phyloP scores from a whole-genome alignment of 2,329 filamentous ascomycete species.

The Penicillium glabrum region DNA sequence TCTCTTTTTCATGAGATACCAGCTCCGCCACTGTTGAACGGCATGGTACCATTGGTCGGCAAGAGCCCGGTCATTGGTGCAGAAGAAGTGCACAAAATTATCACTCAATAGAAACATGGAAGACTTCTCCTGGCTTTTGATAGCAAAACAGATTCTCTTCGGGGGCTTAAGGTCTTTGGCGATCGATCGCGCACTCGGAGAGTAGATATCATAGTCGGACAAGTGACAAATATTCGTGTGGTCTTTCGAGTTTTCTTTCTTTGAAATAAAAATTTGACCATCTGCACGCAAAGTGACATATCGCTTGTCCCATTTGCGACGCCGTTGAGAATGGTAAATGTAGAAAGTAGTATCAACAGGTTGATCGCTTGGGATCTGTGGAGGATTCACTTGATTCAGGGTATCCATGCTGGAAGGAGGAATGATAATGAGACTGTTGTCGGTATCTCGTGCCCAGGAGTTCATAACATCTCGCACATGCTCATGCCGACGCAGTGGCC shows the following conservation, averaged over 20 bases:
- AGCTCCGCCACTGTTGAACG: constrained; percentile 83
- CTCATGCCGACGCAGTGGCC: constrained; percentile 82
- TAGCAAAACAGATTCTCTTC: constrained; percentile 79
- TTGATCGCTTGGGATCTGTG: constrained; percentile 61
- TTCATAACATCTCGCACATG: constrained; percentile 84
- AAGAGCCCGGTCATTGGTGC: constrained; percentile 67
- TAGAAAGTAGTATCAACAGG: constrained; percentile 68
- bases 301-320: constrained; percentile 86
- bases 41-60: constrained; percentile 69
- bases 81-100: constrained; percentile 92
- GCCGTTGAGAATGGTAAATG: constrained; percentile 77
- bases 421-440: constrained; percentile 71
- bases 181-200: constrained; percentile 66
- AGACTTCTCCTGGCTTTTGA: constrained; percentile 90
- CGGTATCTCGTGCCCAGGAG: constrained; percentile 81
- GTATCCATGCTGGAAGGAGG: constrained; percentile 56
- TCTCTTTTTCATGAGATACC: constrained; percentile 75
- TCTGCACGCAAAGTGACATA: constrained; percentile 71
- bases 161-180: constrained; percentile 75
- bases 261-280: constrained; percentile 71
- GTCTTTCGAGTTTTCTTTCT: constrained; percentile 71
- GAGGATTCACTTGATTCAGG: constrained; percentile 56
- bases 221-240: constrained; percentile 73
- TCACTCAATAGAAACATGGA: constrained; percentile 77
- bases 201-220: constrained; percentile 90